Conservation (phyloP, 1,284 basidiomycete species). For the Meira miltonrushii region DNA sequence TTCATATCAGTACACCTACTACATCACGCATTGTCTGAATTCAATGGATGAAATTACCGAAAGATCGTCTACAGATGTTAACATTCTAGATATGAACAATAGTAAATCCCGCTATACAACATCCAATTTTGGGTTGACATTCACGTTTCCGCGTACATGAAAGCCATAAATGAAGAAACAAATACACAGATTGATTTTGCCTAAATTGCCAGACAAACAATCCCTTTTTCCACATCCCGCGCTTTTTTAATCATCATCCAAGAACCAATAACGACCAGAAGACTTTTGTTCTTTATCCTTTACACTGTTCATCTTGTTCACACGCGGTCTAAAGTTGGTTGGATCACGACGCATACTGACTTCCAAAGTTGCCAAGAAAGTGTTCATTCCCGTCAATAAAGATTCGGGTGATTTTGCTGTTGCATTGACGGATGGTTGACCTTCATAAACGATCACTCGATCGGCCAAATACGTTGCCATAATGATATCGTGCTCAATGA, state of each 20-base stretch:
- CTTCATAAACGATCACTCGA: constrained; percentile 51
- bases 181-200: too few relatives aligned
- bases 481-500: constrained; percentile 53
- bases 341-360: constrained; percentile 51
- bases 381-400: constrained; percentile 51
- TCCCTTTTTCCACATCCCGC: neutral
- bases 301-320: constrained; percentile 52
- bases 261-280: constrained; percentile 50
- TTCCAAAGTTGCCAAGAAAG: constrained; percentile 47
- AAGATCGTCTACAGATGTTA: too few relatives aligned
- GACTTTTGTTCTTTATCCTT: constrained; percentile 53
- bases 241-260: constrained; percentile 26
- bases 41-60: too few relatives aligned
- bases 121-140: too few relatives aligned
- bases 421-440: constrained; percentile 47
- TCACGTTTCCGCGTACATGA: neutral
- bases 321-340: constrained; percentile 49
- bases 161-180: neutral
- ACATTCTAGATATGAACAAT: too few relatives aligned
- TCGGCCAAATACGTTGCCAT: constrained; percentile 51
- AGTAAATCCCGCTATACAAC: too few relatives aligned
- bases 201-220: too few relatives aligned
- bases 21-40: too few relatives aligned
- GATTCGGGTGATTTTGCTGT: constrained; percentile 45
- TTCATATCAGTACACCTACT: too few relatives aligned